phyloP scores from a whole-genome alignment of 768 basidiomycete species.

The Candolleomyces efflorescens region DNA sequence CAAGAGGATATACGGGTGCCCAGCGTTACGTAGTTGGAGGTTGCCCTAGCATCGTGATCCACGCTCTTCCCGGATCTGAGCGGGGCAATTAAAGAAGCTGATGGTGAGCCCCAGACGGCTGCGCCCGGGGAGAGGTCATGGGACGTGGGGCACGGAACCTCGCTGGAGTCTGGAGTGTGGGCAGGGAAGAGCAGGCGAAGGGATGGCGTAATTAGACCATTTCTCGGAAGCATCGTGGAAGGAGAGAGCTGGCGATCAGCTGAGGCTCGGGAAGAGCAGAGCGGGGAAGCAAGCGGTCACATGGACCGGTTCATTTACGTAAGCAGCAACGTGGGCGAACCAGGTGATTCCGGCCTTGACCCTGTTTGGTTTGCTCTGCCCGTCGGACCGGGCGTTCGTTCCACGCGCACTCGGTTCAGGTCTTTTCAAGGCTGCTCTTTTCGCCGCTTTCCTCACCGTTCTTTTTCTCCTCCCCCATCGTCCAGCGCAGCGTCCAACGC shows the following conservation, averaged over 20 bases:
- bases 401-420: constrained; percentile 1
- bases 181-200: neutral
- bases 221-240: too few species aligned
- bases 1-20: too few species aligned
- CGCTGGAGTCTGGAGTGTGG: neutral
- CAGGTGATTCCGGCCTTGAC: constrained; percentile 7
- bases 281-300: constrained; percentile 1
- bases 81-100: neutral
- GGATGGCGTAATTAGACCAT: neutral
- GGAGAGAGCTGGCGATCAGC: too few species aligned
- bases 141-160: neutral
- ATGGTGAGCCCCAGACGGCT: neutral
- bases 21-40: too few species aligned
- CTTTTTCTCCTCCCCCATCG: neutral
- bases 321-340: constrained; percentile 10
- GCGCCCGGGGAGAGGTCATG: neutral
- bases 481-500: neutral
- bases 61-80: constrained; percentile 3
- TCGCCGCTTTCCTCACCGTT: neutral
- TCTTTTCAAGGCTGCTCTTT: constrained; percentile 1
- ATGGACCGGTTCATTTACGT: constrained; percentile 4
- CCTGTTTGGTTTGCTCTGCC: neutral
- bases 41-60: neutral
- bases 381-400: constrained; percentile 9
- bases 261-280: neutral